These are phyloP conservation scores for Cladosporium velox DNA, from an alignment of 2,329 filamentous ascomycete species.

Conservation along the genomic window DNA sequence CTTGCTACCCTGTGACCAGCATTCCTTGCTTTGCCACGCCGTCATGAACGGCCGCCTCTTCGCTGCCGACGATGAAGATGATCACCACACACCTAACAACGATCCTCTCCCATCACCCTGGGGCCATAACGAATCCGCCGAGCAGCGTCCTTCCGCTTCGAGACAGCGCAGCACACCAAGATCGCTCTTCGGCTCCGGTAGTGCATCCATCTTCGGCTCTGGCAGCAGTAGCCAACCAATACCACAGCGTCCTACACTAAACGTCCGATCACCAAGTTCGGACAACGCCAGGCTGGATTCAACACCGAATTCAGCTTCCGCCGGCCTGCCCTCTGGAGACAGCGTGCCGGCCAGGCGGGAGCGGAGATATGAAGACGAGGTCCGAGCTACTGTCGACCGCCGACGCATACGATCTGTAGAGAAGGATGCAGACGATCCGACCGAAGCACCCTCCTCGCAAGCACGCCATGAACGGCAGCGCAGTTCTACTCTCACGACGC, in stretches of 20 bases:
- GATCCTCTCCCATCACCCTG: conserved; percentile 8
- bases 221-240: conserved; percentile 10
- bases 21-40: conserved; percentile 14
- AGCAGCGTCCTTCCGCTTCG: not conserved
- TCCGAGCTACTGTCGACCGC: conserved; percentile 28
- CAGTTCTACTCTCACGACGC: conserved; percentile 45
- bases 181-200: conserved; percentile 26
- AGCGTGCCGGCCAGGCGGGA: conserved; percentile 16
- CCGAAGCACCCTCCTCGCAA: conserved; percentile 39
- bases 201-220: conserved; percentile 26
- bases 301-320: conserved; percentile 22
- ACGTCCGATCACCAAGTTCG: conserved; percentile 18
- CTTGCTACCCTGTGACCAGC: conserved; percentile 12
- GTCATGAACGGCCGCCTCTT: conserved; percentile 15
- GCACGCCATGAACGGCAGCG: conserved; percentile 38
- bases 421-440: conserved; percentile 53
- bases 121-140: not conserved
- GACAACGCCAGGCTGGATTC: conserved; percentile 21
- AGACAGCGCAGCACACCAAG: conserved; percentile 27
- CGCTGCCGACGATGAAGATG: conserved; percentile 15
- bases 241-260: conserved; percentile 16
- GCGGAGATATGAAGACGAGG: conserved; percentile 26
- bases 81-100: conserved; percentile 4
- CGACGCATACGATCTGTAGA: conserved; percentile 45
- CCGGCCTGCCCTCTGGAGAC: conserved; percentile 5